Evolutionary conservation across 768 basidiomycete species (phyloP), one percentile per base, ranked within the genome.

Genomic region (Suillus ampliporus): DNA sequence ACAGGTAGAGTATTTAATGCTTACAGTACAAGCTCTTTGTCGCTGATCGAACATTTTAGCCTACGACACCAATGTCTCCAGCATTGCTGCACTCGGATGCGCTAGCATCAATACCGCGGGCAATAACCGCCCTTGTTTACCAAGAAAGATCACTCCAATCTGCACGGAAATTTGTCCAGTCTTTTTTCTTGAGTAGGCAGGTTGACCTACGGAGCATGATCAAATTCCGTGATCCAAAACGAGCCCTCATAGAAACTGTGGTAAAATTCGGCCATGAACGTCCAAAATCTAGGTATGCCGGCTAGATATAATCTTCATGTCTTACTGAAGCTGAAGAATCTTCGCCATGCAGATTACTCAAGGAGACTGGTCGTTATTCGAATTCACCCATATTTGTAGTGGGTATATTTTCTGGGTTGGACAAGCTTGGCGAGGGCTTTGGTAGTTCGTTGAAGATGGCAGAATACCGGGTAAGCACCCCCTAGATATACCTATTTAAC

Each of bases 361-460:
- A 91, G 71, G 96, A 98, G 75, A 95, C 95, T 0, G 97, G 97
- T 71, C 90, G 95, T 51, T 88, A 88, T 67, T 91, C 94, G 1
- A 92, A 92, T 68, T 89, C 94, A 4, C 96, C 97, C 1, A 84
- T 96, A 43, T 99, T 91, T 75, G 91, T 97, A n/a, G 90, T 97
- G n/a, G 97, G 95, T 19, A 90, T 97, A 63, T 99, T 86, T 74
- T 92, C 88, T 26, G 94, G 88, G 44, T 81, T 77, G 62, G 92
- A 86, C 73, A 86, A 97, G 76, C 85, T 99, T 2, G 94, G 96
- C 6, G 96, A 99, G 77, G 95, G 96, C 15, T 94, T 96, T 71
- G 97, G 97, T 58, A 90, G 87, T 67, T 95, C 93, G 3, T 78
- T 98, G 60, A 89, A 86, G 74, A 99, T 99, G 97, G 95, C 95